Evolutionary conservation across 345 rosid species (phyloP), one percentile per base, ranked within the genome.

Genomic region (Heritiera fomes): DNA sequence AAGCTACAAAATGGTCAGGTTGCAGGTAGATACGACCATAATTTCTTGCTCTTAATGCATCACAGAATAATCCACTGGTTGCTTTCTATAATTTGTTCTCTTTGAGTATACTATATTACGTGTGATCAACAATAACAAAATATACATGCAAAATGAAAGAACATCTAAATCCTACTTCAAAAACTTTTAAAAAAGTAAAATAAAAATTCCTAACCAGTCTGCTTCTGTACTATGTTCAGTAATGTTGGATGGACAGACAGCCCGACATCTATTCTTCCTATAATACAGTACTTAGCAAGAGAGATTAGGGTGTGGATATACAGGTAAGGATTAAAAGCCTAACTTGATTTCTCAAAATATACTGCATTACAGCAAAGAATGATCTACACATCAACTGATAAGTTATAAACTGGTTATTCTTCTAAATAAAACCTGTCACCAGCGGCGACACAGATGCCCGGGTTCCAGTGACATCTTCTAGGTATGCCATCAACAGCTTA

Each of bases 361-460:
- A 49, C 53, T 49, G 53, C 5, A 49, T 12, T 34, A 15, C 28
- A 15, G 5, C 46, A 71, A 32, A 28, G 28, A 30, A 17, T 30
- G 58, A 32, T 18, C 9, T 17, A 40, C 17, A 30, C 12, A 34
- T n/a, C 2, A 11, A 49, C 74, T 15, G 10, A 71, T 30, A 30
- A 66, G 20, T 28, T 14, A 15, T 28, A 45, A 10, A 20, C 34
- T 10, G 23, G 8, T 49, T 52, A 59, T 28, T 70, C 10, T 11
- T 30, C n/a, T 7, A 34, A 68, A 65, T 61, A 73, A 78, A n/a
- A 58, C 47, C 61, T 81, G 56, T 86, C 17, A 1, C 15, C 75
- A 88, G 93, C 43, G 93, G 89, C 0, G 90, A 88, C 77, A 64
- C 58, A 3, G 90, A 88, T 56, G 78, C 82, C 3, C 68, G 76